A percentile compares a stretch with the other conserved stretches of the same genome.
These are phyloP conservation scores for Aegilops longissima DNA, from an alignment of 176 grass and related monocot species.

Conservation along the genomic window DNA sequence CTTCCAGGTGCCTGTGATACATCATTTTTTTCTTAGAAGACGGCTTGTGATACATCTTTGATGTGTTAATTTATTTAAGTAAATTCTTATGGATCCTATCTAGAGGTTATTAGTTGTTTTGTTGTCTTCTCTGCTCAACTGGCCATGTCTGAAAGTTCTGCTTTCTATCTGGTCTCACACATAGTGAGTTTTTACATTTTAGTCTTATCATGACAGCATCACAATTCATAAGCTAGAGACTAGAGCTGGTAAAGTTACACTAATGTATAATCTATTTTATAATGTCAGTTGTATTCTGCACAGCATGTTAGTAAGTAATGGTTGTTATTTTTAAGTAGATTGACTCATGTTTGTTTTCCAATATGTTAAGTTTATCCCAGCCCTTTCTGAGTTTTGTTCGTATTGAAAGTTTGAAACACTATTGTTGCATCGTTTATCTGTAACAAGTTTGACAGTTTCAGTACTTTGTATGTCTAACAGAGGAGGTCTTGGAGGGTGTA, in stretches of 20 bases:
- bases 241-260: slow-evolving; percentile 2
- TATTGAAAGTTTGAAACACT: not conserved
- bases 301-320: not conserved
- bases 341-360: not conserved
- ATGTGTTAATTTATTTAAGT: not conserved
- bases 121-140: not conserved
- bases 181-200: not conserved
- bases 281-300: not conserved
- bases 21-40: not conserved
- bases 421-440: not conserved
- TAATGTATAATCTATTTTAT: not conserved
- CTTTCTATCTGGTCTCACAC: not conserved
- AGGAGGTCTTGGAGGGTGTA: slow-evolving; percentile 95
- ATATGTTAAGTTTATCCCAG: not conserved
- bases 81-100: not conserved
- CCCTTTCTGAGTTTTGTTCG: slow-evolving; percentile 5
- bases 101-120: not conserved
- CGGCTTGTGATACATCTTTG: not conserved
- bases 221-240: not conserved
- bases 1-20: slow-evolving; percentile 71
- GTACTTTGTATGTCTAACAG: slow-evolving; percentile 42
- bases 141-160: not conserved
- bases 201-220: not conserved
- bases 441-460: slow-evolving; percentile 24
- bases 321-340: not conserved